Base-by-base conservation (phyloP, 495 filamentous ascomycete species). In the Arthonia radiata region DNA sequence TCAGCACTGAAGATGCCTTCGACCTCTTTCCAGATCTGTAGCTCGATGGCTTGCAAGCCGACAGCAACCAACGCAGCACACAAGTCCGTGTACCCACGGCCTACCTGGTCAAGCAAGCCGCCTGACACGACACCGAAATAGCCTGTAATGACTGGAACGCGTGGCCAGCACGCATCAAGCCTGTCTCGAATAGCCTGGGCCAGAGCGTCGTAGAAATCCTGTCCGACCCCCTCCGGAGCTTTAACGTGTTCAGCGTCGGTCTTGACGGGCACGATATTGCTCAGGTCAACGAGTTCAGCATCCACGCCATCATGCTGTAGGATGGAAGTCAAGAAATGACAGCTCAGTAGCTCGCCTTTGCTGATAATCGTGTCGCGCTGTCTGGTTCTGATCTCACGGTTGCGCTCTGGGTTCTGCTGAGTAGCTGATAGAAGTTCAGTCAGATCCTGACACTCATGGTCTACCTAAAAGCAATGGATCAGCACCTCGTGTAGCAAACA, bases 21-120 rank as follows among this genome's bases (percentile, higher is more conserved):
- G 13, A 90, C 79, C 39, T 90, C 79, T 49, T 90, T 90, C 77
- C 79, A 83, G 5, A 90, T 71, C 40, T 92, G 80, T 13, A 90
- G 56, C 40, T 92, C 80, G 17, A 68, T 55, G 3, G 77, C 76
- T 30, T 60, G 59, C 1, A 78, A 48, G 13, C 74, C 80, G 3
- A 89, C 77, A 4, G 80, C 78, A 15, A 71, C 63, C 8, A 90
- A 48, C 18, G 81, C 76, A 2, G 78, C 78, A 38, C 80, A 89
- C 18, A 92, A 60, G 48, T 92, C 80, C 0, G 78, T 86, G 40
- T 91, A 91, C 4, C 80, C 80, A 33, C 80, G 66, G 13, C 80
- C 80, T 33, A 89, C 62, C 23, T 72, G 67, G 30, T 76, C 62
- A 30, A 89, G 57, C 31, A 89, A 47, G 23, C 74, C 71, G 6